phyloP scores from a whole-genome alignment of 2,329 filamentous ascomycete genomes.

The Neopestalotiopsis sp. region DNA sequence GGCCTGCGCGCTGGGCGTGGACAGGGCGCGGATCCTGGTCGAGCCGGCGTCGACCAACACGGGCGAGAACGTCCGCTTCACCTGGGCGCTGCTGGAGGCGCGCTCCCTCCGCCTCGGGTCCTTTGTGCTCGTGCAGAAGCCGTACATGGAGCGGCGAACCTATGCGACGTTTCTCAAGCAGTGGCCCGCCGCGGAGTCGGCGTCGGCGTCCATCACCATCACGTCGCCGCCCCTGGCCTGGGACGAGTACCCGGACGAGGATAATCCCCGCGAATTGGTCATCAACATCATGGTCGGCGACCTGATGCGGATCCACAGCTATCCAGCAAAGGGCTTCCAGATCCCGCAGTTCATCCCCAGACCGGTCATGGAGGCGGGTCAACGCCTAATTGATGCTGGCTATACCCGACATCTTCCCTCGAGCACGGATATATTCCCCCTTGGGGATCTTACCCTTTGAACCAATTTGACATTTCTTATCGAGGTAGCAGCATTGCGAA shows the following conservation, averaged over 20 bases:
- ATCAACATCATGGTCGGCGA: slow-evolving; percentile 51
- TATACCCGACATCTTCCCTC: slow-evolving; percentile 44
- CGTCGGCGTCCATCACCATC: slow-evolving; percentile 39
- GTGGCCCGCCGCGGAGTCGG: slow-evolving; percentile 41
- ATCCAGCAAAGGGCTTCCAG: slow-evolving; percentile 48
- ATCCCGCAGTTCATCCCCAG: slow-evolving; percentile 47
- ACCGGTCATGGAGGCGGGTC: slow-evolving; percentile 46
- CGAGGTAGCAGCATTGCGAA: too few species aligned
- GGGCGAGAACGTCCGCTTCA: slow-evolving; percentile 53
- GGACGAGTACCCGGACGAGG: slow-evolving; percentile 45
- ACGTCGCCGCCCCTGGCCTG: slow-evolving; percentile 46
- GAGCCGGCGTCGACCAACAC: slow-evolving; percentile 49
- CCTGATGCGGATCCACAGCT: slow-evolving; percentile 47
- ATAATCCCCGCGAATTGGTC: slow-evolving; percentile 47
- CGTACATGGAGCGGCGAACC: slow-evolving; percentile 53
- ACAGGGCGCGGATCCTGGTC: slow-evolving; percentile 41
- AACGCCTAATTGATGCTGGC: slow-evolving; percentile 44
- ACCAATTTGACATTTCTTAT: too few species aligned
- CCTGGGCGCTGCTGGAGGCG: slow-evolving; percentile 39
- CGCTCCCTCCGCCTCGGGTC: slow-evolving; percentile 31
- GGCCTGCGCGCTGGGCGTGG: slow-evolving; percentile 45
- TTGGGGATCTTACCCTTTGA: neutral
- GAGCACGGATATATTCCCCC: neutral
- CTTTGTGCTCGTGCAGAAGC: slow-evolving; percentile 52
- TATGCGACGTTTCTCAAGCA: slow-evolving; percentile 52